A percentile compares a stretch with the other conserved stretches of the same genome.
Evolutionary conservation across 305 asterid species (phyloP).

Genomic region (Rubia tinctorum): DNA sequence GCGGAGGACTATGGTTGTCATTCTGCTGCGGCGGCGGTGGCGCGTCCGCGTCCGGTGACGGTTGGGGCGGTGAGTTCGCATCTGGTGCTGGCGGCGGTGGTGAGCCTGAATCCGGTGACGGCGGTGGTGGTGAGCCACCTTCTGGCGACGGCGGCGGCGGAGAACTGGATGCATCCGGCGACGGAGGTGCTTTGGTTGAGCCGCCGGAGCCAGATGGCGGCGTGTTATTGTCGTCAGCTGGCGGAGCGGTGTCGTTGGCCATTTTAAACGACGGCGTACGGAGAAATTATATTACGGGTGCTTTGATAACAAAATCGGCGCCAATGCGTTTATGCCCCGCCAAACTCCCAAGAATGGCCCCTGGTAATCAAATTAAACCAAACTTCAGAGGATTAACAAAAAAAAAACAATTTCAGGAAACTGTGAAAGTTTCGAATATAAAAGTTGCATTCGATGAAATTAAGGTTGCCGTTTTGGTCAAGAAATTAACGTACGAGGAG

Average conservation of each 20-base stretch:
- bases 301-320: not conserved
- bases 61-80: constrained; percentile 2
- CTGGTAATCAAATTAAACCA: constrained; percentile 9
- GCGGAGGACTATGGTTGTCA: not conserved
- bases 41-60: constrained; percentile 7
- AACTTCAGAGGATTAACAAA: not conserved
- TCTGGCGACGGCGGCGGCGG: constrained; percentile 28
- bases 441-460: not conserved
- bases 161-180: not conserved
- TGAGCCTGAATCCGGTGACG: constrained; percentile 16
- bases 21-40: constrained; percentile 27
- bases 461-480: not conserved
- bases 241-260: constrained; percentile 27
- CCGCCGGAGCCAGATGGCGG: not conserved
- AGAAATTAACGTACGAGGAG: not conserved
- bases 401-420: too few relatives aligned
- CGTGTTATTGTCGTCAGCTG: constrained; percentile 10
- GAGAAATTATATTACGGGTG: not conserved
- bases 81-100: constrained; percentile 29
- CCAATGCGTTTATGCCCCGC: constrained; percentile 35
- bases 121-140: constrained; percentile 21
- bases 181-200: constrained; percentile 7
- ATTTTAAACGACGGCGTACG: constrained; percentile 24
- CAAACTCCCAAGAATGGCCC: constrained; percentile 55
- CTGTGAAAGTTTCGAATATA: too few relatives aligned